Evolutionary conservation across 805 yeast species (phyloP).

Genomic region (Cyberlindnera maclurae): DNA sequence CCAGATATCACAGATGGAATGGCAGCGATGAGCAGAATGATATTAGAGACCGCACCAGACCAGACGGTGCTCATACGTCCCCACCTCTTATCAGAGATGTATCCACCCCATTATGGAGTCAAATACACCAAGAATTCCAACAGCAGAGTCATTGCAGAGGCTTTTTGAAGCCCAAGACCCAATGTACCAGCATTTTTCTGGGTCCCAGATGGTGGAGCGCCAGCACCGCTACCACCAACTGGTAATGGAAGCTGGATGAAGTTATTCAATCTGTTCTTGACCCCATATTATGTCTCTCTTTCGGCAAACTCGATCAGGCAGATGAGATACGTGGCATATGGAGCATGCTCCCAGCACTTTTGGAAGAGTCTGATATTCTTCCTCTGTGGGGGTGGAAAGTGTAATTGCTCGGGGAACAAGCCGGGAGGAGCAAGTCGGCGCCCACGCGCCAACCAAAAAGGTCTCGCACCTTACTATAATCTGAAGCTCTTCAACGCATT

Average conservation of each 20-base stretch:
- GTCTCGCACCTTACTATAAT: too few species aligned
- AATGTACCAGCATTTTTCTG: conserved; percentile 43
- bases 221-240: conserved; percentile 30
- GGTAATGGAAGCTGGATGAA: conserved; percentile 56
- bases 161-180: conserved; percentile 51
- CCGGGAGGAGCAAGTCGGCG: too few species aligned
- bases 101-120: conserved; percentile 70
- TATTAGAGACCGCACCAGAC: conserved; percentile 51
- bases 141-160: conserved; percentile 66
- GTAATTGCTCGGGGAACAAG: too few species aligned
- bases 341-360: conserved; percentile 39
- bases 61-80: conserved; percentile 69
- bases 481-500: too few species aligned
- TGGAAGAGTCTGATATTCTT: conserved; percentile 29
- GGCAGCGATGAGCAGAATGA: conserved; percentile 62
- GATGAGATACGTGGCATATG: conserved; percentile 42
- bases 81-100: conserved; percentile 64
- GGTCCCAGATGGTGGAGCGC: conserved; percentile 19
- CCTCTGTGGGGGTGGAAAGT: conserved; percentile 52
- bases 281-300: conserved; percentile 75
- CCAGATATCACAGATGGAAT: conserved; percentile 40
- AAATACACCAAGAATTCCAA: conserved; percentile 80
- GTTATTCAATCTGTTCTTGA: conserved; percentile 70
- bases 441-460: too few species aligned
- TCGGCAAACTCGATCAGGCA: conserved; percentile 72